Conservation (phyloP, 768 basidiomycete genomes). For the Pleurotus pulmonarius region DNA sequence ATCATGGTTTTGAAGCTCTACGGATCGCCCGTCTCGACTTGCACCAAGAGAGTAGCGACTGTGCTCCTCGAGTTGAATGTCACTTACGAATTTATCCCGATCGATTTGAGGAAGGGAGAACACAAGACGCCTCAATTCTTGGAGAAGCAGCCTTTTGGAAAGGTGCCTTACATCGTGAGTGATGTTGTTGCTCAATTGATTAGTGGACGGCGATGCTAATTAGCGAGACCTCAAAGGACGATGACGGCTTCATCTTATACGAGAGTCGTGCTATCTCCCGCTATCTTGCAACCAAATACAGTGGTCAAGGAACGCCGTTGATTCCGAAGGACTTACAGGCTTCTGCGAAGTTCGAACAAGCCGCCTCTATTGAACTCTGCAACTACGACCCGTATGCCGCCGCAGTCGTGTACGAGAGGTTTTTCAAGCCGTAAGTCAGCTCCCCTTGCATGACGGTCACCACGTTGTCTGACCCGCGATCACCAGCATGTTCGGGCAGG, state of each 20-base stretch:
- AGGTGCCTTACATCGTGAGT: slow-evolving; percentile 53
- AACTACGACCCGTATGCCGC: slow-evolving; percentile 51
- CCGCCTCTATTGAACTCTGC: slow-evolving; percentile 44
- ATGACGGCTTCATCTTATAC: slow-evolving; percentile 64
- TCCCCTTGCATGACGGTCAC: neutral
- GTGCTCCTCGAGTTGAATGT: slow-evolving; percentile 54
- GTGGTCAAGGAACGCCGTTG: slow-evolving; percentile 43
- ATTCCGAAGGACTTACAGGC: slow-evolving; percentile 38
- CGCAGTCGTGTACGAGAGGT: slow-evolving; percentile 39
- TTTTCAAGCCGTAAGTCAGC: slow-evolving; percentile 44
- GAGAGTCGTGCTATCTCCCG: slow-evolving; percentile 60
- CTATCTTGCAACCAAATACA: slow-evolving; percentile 57
- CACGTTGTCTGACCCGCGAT: neutral
- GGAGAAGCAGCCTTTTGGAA: slow-evolving; percentile 59
- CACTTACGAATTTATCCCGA: slow-evolving; percentile 43
- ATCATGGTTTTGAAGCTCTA: slow-evolving; percentile 42
- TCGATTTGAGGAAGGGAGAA: slow-evolving; percentile 41
- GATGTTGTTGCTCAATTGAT: neutral
- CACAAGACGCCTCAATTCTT: slow-evolving; percentile 44
- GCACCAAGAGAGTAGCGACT: slow-evolving; percentile 47
- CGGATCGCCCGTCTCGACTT: slow-evolving; percentile 35
- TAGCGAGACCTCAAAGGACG: slow-evolving; percentile 30
- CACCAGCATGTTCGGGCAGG: slow-evolving; percentile 15
- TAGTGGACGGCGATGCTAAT: no score
- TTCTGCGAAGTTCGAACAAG: slow-evolving; percentile 48